Conservation (phyloP, 108 stramenopile species). For the Nitzschia inconspicua region DNA sequence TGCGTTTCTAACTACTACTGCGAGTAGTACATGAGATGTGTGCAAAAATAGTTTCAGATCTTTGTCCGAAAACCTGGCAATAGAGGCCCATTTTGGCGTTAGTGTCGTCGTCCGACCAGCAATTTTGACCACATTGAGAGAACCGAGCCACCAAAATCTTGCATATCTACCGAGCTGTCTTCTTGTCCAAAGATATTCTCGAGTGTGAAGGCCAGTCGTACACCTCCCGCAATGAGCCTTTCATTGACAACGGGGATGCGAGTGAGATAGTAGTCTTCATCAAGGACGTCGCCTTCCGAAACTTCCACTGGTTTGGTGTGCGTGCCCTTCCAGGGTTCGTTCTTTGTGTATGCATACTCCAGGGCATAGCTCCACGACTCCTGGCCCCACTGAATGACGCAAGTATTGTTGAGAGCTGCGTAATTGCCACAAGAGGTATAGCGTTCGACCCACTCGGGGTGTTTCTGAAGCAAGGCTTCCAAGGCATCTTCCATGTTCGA, state of each 20-base stretch:
- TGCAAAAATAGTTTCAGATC: too few species aligned
- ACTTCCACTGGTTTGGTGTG: conserved; percentile 25
- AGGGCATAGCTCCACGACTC: conserved; percentile 42
- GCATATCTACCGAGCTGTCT: too few species aligned
- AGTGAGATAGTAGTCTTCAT: conserved; percentile 43
- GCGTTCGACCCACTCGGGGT: conserved; percentile 7
- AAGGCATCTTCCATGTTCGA: conserved; percentile 28
- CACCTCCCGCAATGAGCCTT: conserved; percentile 36
- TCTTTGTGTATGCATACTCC: conserved; percentile 42
- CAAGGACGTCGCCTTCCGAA: conserved; percentile 20
- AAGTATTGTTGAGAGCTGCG: conserved; percentile 7
- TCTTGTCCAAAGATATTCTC: conserved; percentile 22
- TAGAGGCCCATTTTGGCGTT: too few species aligned
- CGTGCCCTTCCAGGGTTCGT: background rate
- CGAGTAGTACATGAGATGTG: too few species aligned
- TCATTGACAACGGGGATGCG: conserved; percentile 36
- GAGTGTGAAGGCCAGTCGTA: conserved; percentile 44
- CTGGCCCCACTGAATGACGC: conserved; percentile 40
- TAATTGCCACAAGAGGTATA: conserved; percentile 1
- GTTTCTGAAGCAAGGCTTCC: background rate
- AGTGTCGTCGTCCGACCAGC: too few species aligned
- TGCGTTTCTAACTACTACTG: too few species aligned
- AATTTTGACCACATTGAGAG: too few species aligned
- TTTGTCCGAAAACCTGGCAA: too few species aligned
- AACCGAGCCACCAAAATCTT: too few species aligned